phyloP scores from a whole-genome alignment of 306 rosid genomes.

The Glycine latifolia region DNA sequence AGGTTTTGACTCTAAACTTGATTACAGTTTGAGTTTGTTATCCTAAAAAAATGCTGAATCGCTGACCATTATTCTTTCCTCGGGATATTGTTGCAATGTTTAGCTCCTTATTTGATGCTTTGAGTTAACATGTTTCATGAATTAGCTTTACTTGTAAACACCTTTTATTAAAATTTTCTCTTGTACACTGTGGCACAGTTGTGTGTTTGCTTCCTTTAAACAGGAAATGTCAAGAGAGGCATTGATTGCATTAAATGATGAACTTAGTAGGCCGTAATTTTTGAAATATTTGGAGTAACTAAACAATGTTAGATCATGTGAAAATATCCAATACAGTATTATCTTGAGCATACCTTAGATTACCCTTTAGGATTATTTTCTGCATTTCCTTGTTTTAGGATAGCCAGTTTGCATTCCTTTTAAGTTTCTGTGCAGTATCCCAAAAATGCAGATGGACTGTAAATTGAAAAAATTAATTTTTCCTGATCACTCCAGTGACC shows the following conservation, averaged over 20 bases:
- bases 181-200: background rate
- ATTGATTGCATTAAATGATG: conserved; percentile 4
- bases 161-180: background rate
- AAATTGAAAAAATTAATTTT: background rate
- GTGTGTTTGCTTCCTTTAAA: conserved; percentile 13
- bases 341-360: background rate
- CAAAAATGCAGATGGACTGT: background rate
- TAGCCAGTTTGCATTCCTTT: background rate
- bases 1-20: conserved; percentile 31
- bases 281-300: conserved; percentile 27
- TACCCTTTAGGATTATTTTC: background rate
- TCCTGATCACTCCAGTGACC: background rate
- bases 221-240: conserved; percentile 2
- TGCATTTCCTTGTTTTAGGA: background rate
- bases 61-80: conserved; percentile 10
- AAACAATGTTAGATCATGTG: background rate
- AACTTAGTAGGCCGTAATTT: background rate
- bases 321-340: background rate
- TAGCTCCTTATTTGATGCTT: conserved; percentile 25
- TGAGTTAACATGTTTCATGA: conserved; percentile 3
- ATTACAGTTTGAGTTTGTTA: conserved; percentile 22
- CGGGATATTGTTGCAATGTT: background rate
- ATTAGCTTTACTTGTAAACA: background rate
- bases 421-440: background rate
- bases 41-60: conserved; percentile 10